A percentile compares a stretch with the other conserved stretches of the same genome.
phyloP scores from a whole-genome alignment of 2,329 filamentous ascomycete species.

The Pseudofabraea citricarpa region DNA sequence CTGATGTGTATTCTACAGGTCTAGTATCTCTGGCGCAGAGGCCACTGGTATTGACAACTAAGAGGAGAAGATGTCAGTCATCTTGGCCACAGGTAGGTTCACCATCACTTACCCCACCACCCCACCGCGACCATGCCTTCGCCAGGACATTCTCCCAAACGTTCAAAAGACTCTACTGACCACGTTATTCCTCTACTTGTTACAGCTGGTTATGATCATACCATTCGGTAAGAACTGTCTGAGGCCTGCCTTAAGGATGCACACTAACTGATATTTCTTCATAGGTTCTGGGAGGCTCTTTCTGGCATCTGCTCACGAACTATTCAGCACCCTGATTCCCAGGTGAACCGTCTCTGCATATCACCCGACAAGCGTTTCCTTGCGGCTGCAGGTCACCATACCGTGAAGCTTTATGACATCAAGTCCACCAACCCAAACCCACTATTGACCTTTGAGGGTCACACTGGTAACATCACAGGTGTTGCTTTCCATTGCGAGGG shows the following conservation, averaged over 20 bases:
- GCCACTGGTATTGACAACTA: background rate
- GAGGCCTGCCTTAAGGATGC: background rate
- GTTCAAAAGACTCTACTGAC: slow-evolving; percentile 12
- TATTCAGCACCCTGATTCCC: slow-evolving; percentile 95
- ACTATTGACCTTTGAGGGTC: slow-evolving; percentile 89
- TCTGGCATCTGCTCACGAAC: slow-evolving; percentile 97
- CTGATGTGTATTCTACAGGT: background rate
- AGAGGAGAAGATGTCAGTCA: slow-evolving; percentile 17
- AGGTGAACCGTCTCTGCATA: slow-evolving; percentile 97
- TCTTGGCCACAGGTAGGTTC: slow-evolving; percentile 21
- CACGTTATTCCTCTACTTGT: slow-evolving; percentile 16
- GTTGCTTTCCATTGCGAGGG: slow-evolving; percentile 98
- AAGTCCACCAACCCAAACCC: slow-evolving; percentile 96
- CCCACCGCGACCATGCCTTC: slow-evolving; percentile 1
- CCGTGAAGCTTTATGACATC: slow-evolving; percentile 97
- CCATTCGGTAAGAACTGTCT: slow-evolving; percentile 54
- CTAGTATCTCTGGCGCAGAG: background rate
- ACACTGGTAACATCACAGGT: slow-evolving; percentile 92
- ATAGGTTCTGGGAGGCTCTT: slow-evolving; percentile 95
- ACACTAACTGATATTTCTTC: slow-evolving; percentile 1
- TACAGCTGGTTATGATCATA: slow-evolving; percentile 68
- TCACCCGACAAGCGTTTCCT: slow-evolving; percentile 94
- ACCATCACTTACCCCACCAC: background rate
- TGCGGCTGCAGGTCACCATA: slow-evolving; percentile 72
- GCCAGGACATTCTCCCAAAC: too few species aligned